Evolutionary conservation across 108 stramenopile species (phyloP).

Genomic region (Skeletonema menzelii): DNA sequence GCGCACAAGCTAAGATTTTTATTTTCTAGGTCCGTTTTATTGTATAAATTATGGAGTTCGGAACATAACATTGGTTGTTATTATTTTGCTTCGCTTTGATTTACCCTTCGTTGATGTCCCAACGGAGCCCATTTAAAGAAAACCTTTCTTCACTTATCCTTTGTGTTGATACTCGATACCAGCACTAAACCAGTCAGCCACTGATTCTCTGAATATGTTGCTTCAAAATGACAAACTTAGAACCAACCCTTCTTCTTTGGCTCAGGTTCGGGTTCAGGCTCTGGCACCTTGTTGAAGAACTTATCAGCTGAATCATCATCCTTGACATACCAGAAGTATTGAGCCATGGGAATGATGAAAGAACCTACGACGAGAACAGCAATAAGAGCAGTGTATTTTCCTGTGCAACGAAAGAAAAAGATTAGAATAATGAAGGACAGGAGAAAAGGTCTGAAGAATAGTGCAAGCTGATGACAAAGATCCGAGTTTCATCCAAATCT

Average conservation of each 20-base stretch:
- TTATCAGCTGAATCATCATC: constrained; percentile 86
- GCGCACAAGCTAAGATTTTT: too few relatives aligned
- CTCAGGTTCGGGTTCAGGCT: constrained; percentile 55
- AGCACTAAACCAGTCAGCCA: neutral
- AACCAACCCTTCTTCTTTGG: constrained; percentile 83
- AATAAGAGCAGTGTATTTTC: constrained; percentile 93
- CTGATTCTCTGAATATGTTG: neutral
- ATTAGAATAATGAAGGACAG: neutral
- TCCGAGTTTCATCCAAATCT: constrained; percentile 41
- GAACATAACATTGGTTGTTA: neutral
- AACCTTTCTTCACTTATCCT: neutral
- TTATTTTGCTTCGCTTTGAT: neutral
- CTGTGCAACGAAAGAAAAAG: constrained; percentile 27
- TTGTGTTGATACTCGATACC: neutral
- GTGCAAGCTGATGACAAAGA: constrained; percentile 28
- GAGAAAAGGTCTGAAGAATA: neutral
- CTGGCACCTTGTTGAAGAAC: constrained; percentile 67
- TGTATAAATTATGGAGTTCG: neutral
- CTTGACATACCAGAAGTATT: constrained; percentile 96
- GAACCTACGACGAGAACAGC: constrained; percentile 93
- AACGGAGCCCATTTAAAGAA: neutral
- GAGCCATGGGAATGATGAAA: constrained; percentile 97
- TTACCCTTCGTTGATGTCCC: neutral
- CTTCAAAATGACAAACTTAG: neutral
- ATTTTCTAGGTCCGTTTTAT: neutral